These are phyloP conservation scores for Elongisporangium undulatum DNA, from an alignment of 352 stramenopile species.

Conservation along the genomic window DNA sequence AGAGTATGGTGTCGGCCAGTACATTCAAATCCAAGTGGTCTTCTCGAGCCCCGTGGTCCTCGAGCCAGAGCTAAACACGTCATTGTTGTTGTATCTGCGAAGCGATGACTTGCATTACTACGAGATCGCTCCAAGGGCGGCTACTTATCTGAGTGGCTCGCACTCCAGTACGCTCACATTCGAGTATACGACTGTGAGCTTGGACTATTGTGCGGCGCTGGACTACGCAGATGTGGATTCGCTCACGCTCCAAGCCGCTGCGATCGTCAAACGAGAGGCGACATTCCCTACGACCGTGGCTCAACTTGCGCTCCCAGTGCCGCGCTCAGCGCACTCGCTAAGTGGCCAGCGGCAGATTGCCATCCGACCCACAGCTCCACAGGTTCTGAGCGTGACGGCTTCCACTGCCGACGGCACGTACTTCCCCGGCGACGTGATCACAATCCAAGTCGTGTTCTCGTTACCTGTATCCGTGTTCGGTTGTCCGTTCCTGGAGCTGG, in stretches of 20 bases:
- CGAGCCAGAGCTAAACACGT: conserved; percentile 8
- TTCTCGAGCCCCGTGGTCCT: conserved; percentile 51
- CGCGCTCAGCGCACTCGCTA: conserved; percentile 33
- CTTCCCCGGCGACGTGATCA: conserved; percentile 47
- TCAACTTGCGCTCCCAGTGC: conserved; percentile 34
- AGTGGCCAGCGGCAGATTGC: conserved; percentile 38
- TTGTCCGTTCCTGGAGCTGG: conserved; percentile 31
- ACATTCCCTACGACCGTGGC: conserved; percentile 48
- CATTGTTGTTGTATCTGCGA: conserved; percentile 33
- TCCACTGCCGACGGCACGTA: conserved; percentile 38
- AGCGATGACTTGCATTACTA: conserved; percentile 49
- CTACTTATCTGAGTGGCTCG: conserved; percentile 47
- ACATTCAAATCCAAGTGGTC: conserved; percentile 37
- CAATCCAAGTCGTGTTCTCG: conserved; percentile 54
- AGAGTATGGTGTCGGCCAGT: conserved; percentile 60
- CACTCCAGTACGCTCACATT: conserved; percentile 45
- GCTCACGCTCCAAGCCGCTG: conserved; percentile 24
- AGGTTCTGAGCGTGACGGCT: conserved; percentile 29
- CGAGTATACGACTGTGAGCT: conserved; percentile 37
- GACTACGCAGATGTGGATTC: conserved; percentile 60
- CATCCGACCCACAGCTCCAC: conserved; percentile 51
- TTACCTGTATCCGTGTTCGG: conserved; percentile 60
- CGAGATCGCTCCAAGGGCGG: conserved; percentile 28
- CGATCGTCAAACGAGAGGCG: conserved; percentile 32
- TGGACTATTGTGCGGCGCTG: conserved; percentile 54